A percentile compares a stretch with the other conserved stretches of the same genome.
Conservation (phyloP, 805 yeast species). For the Kregervanrija fluxuum region DNA sequence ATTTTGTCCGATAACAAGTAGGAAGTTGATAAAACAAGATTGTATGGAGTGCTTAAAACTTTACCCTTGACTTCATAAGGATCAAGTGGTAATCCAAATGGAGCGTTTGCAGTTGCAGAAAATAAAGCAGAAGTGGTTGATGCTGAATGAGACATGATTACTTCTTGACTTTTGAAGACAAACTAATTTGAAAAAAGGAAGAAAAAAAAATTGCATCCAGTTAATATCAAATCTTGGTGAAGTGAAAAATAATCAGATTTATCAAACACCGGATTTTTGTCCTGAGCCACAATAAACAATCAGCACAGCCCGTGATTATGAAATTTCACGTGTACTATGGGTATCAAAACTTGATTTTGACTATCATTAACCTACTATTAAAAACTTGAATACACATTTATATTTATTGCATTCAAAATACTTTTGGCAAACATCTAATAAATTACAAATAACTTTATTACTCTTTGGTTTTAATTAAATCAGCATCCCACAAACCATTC, state of each 20-base stretch:
- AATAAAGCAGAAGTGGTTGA: slow-evolving; percentile 18
- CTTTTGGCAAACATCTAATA: no score
- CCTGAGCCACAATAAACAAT: no score
- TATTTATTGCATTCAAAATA: no score
- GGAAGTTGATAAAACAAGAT: slow-evolving; percentile 47
- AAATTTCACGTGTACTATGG: no score
- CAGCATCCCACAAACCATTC: neutral
- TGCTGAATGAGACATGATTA: slow-evolving; percentile 13
- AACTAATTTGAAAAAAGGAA: neutral
- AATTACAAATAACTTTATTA: neutral
- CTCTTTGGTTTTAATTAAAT: neutral
- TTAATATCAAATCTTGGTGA: neutral
- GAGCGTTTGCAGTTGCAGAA: slow-evolving; percentile 36
- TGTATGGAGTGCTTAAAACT: slow-evolving; percentile 46
- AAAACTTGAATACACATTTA: no score
- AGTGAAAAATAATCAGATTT: no score
- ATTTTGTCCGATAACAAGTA: slow-evolving; percentile 45
- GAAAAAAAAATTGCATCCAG: neutral
- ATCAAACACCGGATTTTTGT: no score
- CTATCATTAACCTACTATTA: no score
- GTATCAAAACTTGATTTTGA: no score
- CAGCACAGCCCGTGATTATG: no score
- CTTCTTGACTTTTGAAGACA: slow-evolving; percentile 10
- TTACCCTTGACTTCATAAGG: slow-evolving; percentile 43
- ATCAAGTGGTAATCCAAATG: slow-evolving; percentile 58